These are phyloP conservation scores for Ascoidea tarda DNA, from an alignment of 805 yeast genomes.

Conservation along the genomic window DNA sequence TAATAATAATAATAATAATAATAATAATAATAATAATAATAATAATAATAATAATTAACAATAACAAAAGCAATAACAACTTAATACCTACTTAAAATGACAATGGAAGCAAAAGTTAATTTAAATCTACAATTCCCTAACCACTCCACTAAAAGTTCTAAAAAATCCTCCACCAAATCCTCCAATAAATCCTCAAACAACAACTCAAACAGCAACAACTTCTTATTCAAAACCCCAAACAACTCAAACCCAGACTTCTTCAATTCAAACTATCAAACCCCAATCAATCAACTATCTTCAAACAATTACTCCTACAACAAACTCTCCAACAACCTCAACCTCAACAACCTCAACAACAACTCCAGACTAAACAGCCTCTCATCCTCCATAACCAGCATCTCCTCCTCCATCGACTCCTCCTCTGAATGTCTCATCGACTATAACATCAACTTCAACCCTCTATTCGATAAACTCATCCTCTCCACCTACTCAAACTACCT, in stretches of 20 bases:
- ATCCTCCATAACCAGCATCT: neutral
- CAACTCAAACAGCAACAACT: neutral
- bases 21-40: too few species aligned
- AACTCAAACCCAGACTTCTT: neutral
- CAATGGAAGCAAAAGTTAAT: neutral
- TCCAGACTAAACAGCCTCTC: neutral
- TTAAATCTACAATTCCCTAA: neutral
- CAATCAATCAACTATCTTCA: neutral
- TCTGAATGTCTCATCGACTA: neutral
- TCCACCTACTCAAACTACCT: conserved; percentile 31
- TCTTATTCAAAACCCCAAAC: neutral
- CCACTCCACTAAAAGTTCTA: too few species aligned
- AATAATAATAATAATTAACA: too few species aligned
- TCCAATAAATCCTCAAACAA: neutral
- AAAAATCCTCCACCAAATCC: too few species aligned
- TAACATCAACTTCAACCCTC: neutral
- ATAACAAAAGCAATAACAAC: too few species aligned
- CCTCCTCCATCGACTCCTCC: neutral
- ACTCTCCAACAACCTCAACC: neutral
- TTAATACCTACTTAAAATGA: neutral
- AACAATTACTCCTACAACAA: neutral
- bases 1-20: too few species aligned
- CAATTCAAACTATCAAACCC: neutral
- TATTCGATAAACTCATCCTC: neutral
- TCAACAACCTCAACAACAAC: neutral